Base-by-base conservation (phyloP, 2,329 filamentous ascomycete species). In the Hypomyces rosellus region DNA sequence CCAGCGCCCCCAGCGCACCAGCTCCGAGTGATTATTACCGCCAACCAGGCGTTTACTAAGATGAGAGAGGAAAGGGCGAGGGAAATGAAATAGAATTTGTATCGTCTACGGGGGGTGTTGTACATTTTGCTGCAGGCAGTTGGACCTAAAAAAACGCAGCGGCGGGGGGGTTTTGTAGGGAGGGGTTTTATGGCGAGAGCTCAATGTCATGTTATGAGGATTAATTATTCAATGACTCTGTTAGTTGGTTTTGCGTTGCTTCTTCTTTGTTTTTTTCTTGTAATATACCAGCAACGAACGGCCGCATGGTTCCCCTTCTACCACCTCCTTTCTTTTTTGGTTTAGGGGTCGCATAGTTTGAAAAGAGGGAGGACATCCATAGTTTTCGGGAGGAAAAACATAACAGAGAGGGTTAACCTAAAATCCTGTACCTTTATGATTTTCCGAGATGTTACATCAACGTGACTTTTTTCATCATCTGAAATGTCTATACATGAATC, bases 21-120 rank as follows among this genome's bases (percentile, higher is more conserved):
- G 72, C 72, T 12, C 75, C 77, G 20, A 73, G 71, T 45, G 80
- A 81, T 61, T 83, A 79, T 59, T 83, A 83, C 59, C 69, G 78
- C 45, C 73, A 76, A 56, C 62, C 61, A 2, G 66, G 65, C 7
- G 65, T 65, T 37, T 70, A 68, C 42, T 65, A 57, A 57, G 49
- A 15, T 14, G 30, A 20, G 7, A 45, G 12, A 6, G 8, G 39
- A 6, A 6, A 15, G 43, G 43, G 43, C 2, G 13, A 11, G 37
- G 37, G 37, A 18, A 18, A 37, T 13, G 36, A n/a, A n/a, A 38
- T 38, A 30, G 25, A 30, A 6, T 30, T 30, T 30, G 6, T 38
- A 14, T 38, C 13, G 14, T 12, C 12, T n/a, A 2, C n/a, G n/a
- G n/a, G n/a, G 13, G 5, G 36, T n/a, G 6, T 12, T 16, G 9